Conservation (phyloP, 2,329 filamentous ascomycete genomes). For the Colletotrichum paranaense region DNA sequence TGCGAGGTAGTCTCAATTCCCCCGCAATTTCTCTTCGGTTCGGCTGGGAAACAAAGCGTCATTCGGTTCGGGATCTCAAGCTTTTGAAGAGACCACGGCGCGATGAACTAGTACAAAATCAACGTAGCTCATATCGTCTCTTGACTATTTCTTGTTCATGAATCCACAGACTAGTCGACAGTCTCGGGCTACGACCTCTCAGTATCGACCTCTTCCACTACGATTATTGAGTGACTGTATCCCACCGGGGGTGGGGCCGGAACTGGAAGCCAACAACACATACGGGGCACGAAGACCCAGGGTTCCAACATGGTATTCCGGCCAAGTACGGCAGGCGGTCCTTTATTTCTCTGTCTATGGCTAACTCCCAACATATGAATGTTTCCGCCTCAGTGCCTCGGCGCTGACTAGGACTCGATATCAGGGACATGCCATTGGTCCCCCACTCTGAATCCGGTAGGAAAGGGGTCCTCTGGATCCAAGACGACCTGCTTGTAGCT, state of each 20-base stretch:
- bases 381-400: not conserved
- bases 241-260: too few relatives aligned
- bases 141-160: too few relatives aligned
- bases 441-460: constrained; percentile 42
- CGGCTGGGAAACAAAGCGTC: not conserved
- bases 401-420: not conserved
- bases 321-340: too few relatives aligned
- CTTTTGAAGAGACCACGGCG: not conserved
- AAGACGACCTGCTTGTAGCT: constrained; percentile 55
- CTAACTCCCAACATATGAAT: not conserved
- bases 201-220: too few relatives aligned
- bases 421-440: not conserved
- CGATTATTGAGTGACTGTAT: too few relatives aligned
- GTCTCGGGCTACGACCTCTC: too few relatives aligned
- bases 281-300: too few relatives aligned
- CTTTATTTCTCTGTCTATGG: too few relatives aligned
- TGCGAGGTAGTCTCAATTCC: not conserved
- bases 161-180: too few relatives aligned
- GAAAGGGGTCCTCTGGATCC: constrained; percentile 57
- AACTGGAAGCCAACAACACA: too few relatives aligned
- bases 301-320: too few relatives aligned
- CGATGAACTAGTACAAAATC: not conserved
- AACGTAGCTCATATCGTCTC: too few relatives aligned
- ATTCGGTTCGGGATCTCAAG: constrained; percentile 5
- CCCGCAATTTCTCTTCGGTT: constrained; percentile 15